phyloP scores from a whole-genome alignment of 2,329 filamentous ascomycete genomes.

The Elsinoe arachidis region DNA sequence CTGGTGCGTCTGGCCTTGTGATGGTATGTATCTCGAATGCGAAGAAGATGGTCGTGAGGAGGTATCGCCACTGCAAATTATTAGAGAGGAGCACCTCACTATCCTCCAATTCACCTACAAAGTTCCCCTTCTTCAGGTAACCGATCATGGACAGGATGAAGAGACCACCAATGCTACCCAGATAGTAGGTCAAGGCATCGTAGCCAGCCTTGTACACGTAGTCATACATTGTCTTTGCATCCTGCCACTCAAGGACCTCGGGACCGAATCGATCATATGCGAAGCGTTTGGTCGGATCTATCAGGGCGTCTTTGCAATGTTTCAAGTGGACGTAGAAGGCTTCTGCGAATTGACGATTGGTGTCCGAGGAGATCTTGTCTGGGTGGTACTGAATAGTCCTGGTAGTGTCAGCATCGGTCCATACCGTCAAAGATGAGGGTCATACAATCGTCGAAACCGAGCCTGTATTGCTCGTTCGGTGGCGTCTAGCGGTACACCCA shows the following conservation, averaged over 20 bases:
- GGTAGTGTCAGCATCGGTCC: neutral
- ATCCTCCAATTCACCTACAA: conserved; percentile 28
- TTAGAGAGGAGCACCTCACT: neutral
- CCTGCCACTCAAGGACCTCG: conserved; percentile 56
- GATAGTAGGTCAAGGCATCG: conserved; percentile 53
- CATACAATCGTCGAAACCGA: conserved; percentile 64
- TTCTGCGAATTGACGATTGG: conserved; percentile 34
- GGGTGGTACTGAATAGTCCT: conserved; percentile 60
- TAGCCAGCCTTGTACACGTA: conserved; percentile 62
- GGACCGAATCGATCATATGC: conserved; percentile 87
- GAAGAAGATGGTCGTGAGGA: conserved; percentile 46
- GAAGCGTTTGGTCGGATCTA: conserved; percentile 68
- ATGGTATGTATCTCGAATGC: conserved; percentile 50
- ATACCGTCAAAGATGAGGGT: neutral
- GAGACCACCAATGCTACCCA: conserved; percentile 47
- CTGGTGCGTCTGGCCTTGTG: conserved; percentile 42
- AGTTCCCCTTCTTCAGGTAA: conserved; percentile 57
- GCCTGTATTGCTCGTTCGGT: conserved; percentile 72
- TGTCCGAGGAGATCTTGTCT: conserved; percentile 57
- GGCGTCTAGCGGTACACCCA: conserved; percentile 61
- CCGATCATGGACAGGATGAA: conserved; percentile 56
- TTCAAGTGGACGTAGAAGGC: conserved; percentile 73
- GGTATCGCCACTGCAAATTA: conserved; percentile 36
- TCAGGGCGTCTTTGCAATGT: conserved; percentile 70
- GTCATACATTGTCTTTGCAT: conserved; percentile 61